Conservation (phyloP, 1,139 yeast species). For the Pneumocystis murina region DNA sequence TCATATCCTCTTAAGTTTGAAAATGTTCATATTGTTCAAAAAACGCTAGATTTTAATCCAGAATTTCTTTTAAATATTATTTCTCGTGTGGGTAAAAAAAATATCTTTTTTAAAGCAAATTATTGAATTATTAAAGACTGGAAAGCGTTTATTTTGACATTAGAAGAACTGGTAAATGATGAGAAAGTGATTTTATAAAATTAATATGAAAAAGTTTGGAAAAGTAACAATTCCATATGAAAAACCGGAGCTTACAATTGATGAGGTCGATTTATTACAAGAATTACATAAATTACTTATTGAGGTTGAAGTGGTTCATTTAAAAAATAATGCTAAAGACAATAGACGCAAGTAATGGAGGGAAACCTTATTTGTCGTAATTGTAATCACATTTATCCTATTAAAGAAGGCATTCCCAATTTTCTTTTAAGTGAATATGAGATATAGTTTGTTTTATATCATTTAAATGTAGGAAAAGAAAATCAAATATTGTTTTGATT, state of each 20-base stretch:
- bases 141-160: not conserved
- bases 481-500: not conserved
- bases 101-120: not conserved
- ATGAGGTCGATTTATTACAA: slow-evolving; percentile 37
- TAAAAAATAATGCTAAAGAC: slow-evolving; percentile 7
- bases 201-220: slow-evolving; percentile 33
- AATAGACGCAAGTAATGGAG: slow-evolving; percentile 55
- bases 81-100: slow-evolving; percentile 45
- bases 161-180: slow-evolving; percentile 25
- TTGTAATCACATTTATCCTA: slow-evolving; percentile 76
- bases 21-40: slow-evolving; percentile 59
- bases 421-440: slow-evolving; percentile 81
- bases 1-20: slow-evolving; percentile 69
- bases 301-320: slow-evolving; percentile 48
- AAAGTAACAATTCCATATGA: slow-evolving; percentile 46
- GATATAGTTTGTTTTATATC: not conserved
- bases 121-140: not conserved
- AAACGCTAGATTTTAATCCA: slow-evolving; percentile 71
- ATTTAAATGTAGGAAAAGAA: not conserved
- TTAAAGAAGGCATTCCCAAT: slow-evolving; percentile 88
- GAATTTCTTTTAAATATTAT: slow-evolving; percentile 64
- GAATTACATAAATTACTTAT: slow-evolving; percentile 62
- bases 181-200: slow-evolving; percentile 23
- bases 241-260: slow-evolving; percentile 46
- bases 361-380: slow-evolving; percentile 81